Evolutionary conservation across 441 rosid genomes (phyloP).

Genomic region (Gossypium davidsonii): DNA sequence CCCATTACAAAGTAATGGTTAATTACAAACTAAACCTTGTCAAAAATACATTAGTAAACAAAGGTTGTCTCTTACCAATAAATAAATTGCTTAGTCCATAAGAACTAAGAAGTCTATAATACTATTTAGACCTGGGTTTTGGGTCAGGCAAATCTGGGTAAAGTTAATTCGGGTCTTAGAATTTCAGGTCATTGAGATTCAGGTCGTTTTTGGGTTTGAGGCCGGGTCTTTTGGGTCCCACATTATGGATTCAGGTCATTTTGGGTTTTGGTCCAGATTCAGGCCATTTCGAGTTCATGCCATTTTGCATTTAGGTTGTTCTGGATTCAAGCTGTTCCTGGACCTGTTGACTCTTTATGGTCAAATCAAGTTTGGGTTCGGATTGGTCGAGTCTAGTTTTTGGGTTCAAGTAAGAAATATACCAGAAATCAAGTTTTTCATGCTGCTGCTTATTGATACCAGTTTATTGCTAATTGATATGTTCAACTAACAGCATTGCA

Average conservation of each 20-base stretch:
- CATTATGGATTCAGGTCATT: neutral
- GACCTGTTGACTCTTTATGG: neutral
- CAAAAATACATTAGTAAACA: neutral
- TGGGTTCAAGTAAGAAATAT: neutral
- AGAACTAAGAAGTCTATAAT: neutral
- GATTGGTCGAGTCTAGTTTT: neutral
- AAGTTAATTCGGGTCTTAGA: neutral
- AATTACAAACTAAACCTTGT: neutral
- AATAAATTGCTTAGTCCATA: neutral
- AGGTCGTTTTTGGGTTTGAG: neutral
- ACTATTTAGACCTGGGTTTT: neutral
- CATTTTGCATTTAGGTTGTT: neutral
- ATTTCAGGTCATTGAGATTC: neutral
- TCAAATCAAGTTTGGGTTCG: neutral
- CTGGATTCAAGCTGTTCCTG: neutral
- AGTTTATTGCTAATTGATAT: neutral
- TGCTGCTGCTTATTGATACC: neutral
- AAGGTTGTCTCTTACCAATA: neutral
- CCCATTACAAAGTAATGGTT: neutral
- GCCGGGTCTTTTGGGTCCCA: neutral
- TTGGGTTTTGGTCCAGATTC: too few species aligned
- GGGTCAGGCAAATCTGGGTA: neutral
- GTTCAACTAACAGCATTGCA: neutral
- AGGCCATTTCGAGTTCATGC: neutral
- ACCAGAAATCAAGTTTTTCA: neutral